Percentiles rank a stretch among this genome's conserved stretches.
Evolutionary conservation across 441 rosid genomes (phyloP).

Genomic region (Erodium trifolium): DNA sequence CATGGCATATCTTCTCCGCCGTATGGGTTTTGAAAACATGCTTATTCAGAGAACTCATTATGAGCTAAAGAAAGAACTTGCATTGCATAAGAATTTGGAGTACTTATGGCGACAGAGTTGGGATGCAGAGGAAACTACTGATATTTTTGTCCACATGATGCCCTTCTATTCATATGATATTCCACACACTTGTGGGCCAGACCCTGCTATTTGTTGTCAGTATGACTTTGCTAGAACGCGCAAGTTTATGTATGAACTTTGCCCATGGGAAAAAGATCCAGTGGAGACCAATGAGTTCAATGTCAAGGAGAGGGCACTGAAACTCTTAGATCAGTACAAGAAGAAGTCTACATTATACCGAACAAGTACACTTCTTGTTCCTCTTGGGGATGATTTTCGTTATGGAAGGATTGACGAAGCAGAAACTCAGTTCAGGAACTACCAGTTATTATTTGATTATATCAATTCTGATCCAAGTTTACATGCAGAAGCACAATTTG

Average conservation of each 20-base stretch:
- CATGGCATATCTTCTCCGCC: constrained; percentile 92
- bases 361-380: constrained; percentile 87
- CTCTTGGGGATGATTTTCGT: constrained; percentile 98
- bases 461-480: constrained; percentile 79
- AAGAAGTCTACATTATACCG: constrained; percentile 82
- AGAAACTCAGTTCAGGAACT: constrained; percentile 87
- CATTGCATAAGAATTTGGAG: constrained; percentile 77
- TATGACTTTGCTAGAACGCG: constrained; percentile 80
- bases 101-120: constrained; percentile 94
- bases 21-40: constrained; percentile 99
- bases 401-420: constrained; percentile 73
- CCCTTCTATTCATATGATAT: constrained; percentile 93
- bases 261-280: constrained; percentile 82
- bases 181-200: constrained; percentile 98
- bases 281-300: constrained; percentile 65
- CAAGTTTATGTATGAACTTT: constrained; percentile 51
- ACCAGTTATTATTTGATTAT: constrained; percentile 78
- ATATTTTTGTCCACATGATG: constrained; percentile 96
- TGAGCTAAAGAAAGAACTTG: constrained; percentile 96
- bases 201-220: constrained; percentile 96
- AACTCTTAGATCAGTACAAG: constrained; percentile 78
- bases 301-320: constrained; percentile 77
- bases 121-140: constrained; percentile 87
- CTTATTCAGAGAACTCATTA: constrained; percentile 97
- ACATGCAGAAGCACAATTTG: constrained; percentile 79